A percentile compares a stretch with the other conserved stretches of the same genome.
phyloP scores from a whole-genome alignment of 441 rosid genomes.

The Iberis amara region DNA sequence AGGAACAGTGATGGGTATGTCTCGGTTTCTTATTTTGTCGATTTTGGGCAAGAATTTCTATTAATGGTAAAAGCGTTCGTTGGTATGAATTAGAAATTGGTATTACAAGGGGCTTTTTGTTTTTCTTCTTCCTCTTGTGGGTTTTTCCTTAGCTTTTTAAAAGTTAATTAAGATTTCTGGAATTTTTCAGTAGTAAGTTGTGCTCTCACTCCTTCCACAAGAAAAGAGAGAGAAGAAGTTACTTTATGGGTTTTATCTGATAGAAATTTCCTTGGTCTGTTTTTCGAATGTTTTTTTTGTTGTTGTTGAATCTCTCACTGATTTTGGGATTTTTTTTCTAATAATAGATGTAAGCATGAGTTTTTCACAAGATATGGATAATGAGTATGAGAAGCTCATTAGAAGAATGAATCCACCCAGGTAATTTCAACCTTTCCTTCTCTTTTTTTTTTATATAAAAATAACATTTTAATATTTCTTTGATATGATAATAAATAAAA shows the following conservation, averaged over 20 bases:
- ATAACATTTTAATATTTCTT: background rate
- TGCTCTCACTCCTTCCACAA: constrained; percentile 17
- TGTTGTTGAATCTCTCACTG: constrained; percentile 8
- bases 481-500: constrained; percentile 21
- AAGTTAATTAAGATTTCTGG: constrained; percentile 19
- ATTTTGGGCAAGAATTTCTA: constrained; percentile 11
- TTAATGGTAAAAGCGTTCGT: background rate
- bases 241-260: constrained; percentile 6
- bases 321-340: constrained; percentile 10
- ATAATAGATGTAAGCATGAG: constrained; percentile 48
- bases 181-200: constrained; percentile 9
- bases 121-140: background rate
- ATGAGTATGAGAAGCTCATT: constrained; percentile 75
- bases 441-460: background rate
- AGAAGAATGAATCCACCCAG: constrained; percentile 86
- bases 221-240: background rate
- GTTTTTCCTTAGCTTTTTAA: constrained; percentile 17
- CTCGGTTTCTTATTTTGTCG: constrained; percentile 5
- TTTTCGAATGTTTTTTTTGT: constrained; percentile 6
- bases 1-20: constrained; percentile 39
- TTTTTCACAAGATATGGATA: constrained; percentile 58
- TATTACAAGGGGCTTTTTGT: background rate
- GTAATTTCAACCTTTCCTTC: constrained; percentile 26
- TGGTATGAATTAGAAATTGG: background rate
- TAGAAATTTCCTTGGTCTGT: background rate